Percentiles rank a stretch among this genome's conserved stretches.
phyloP scores from a whole-genome alignment of 106 monocot genomes.

The Dendrobium chrysotoxum region DNA sequence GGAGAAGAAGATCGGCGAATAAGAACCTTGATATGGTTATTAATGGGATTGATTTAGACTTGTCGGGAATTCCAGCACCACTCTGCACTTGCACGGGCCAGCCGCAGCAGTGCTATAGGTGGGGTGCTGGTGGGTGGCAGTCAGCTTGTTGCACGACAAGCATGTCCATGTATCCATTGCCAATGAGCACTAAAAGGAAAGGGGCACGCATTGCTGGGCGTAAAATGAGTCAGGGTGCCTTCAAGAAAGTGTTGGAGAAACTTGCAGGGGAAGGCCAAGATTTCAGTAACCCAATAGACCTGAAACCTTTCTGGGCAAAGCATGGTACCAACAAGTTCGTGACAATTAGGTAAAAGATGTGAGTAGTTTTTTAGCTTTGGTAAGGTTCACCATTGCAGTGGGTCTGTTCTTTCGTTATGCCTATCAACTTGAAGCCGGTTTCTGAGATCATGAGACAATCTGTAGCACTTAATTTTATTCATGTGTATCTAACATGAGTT shows the following conservation, averaged over 20 bases:
- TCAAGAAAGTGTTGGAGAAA: slow-evolving; percentile 56
- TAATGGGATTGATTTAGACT: slow-evolving; percentile 52
- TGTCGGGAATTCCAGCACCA: slow-evolving; percentile 45
- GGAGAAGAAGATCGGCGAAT: slow-evolving; percentile 22
- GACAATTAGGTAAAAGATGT: slow-evolving; percentile 43
- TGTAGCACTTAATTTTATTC: slow-evolving; percentile 8
- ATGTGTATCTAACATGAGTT: slow-evolving; percentile 9
- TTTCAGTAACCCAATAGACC: slow-evolving; percentile 40
- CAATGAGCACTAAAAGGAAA: slow-evolving; percentile 33
- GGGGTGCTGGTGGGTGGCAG: slow-evolving; percentile 58
- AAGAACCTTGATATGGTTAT: slow-evolving; percentile 34
- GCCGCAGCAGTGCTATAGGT: slow-evolving; percentile 44
- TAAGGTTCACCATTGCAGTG: neutral
- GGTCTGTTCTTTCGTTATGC: slow-evolving; percentile 5
- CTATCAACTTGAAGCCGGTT: slow-evolving; percentile 9
- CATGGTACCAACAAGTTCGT: slow-evolving; percentile 63
- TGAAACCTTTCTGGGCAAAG: slow-evolving; percentile 51
- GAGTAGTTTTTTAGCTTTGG: neutral
- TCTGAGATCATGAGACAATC: slow-evolving; percentile 9
- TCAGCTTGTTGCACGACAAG: slow-evolving; percentile 52
- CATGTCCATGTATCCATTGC: slow-evolving; percentile 42
- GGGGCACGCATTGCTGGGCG: slow-evolving; percentile 49
- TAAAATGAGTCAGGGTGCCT: slow-evolving; percentile 56
- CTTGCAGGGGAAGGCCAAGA: slow-evolving; percentile 46
- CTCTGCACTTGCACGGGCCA: slow-evolving; percentile 45